Evolutionary conservation across 441 rosid genomes (phyloP), one percentile per base, ranked within the genome.

Genomic region (Gossypium davidsonii): DNA sequence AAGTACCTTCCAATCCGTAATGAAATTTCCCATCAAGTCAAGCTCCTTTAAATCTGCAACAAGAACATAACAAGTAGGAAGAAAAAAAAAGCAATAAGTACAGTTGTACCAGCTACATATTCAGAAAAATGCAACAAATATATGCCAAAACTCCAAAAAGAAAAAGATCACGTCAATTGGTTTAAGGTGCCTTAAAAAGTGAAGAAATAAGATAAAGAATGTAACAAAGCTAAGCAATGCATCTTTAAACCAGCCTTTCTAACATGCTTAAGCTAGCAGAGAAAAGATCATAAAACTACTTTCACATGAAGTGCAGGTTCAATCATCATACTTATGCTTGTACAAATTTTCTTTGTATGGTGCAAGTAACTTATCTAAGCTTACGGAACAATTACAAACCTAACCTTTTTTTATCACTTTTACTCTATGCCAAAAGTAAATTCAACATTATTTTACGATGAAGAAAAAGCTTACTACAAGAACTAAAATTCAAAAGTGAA

Each of bases 11-110:
- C 98, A 94, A 68, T 90, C 85, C 26, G 86, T 84, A 73, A 94
- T 88, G 79, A 94, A 87, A 84, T 94, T 94, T 81, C 98, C 99
- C 23, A 91, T 90, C 81, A 92, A 84, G 81, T 94, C 99, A 70
- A 92, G 87, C 83, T 86, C 89, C 85, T 88, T 86, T 65, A 92
- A 74, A 82, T 82, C 99, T 94, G 82, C 34, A 77, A 81, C 67
- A 78, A 71, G 78, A 79, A 67, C 74, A 74, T 20, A 58, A 72
- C 7, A 56, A 3, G 14, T 9, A 52, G 42, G 11, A 66, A 1
- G 14, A 9, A 23, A 73, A 67, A 67, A 76, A 53, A 31, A 21
- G 11, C 70, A 44, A 42, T 20, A 6, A 8, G 37, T 23, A 55
- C 49, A 71, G 37, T 26, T 31, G 25, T 39, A 67, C 28, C 6